Evolutionary conservation across 495 filamentous ascomycete genomes (phyloP).

Genomic region (Aspergillus bridgeri): DNA sequence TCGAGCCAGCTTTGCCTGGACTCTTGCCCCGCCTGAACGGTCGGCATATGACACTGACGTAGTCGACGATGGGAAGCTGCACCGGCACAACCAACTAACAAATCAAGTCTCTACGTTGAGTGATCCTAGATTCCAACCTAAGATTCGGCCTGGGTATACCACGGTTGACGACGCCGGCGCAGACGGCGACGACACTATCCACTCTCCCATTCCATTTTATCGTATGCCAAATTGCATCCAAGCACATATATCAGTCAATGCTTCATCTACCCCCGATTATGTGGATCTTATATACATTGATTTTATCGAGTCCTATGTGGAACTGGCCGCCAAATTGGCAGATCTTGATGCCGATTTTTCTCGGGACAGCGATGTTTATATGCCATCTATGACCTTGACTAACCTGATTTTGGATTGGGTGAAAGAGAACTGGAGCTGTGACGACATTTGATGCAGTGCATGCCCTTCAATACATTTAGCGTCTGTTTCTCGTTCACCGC

Average conservation of each 20-base stretch:
- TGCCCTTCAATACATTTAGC: background rate
- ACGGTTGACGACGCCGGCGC: constrained; percentile 78
- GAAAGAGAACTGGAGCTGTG: constrained; percentile 66
- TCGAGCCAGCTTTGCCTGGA: constrained; percentile 11
- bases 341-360: constrained; percentile 56
- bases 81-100: background rate
- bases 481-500: background rate
- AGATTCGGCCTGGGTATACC: constrained; percentile 76
- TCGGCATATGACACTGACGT: constrained; percentile 17
- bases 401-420: constrained; percentile 76
- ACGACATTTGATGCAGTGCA: constrained; percentile 1
- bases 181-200: constrained; percentile 91
- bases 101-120: constrained; percentile 28
- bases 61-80: constrained; percentile 1
- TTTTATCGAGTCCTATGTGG: constrained; percentile 78
- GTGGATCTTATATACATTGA: constrained; percentile 90
- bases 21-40: constrained; percentile 41
- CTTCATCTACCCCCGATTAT: constrained; percentile 48
- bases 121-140: constrained; percentile 13
- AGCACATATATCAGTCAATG: constrained; percentile 53
- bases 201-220: constrained; percentile 70
- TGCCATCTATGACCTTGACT: constrained; percentile 65
- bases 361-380: constrained; percentile 57
- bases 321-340: constrained; percentile 66
- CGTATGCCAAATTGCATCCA: constrained; percentile 79